These are phyloP conservation scores for Oemleria cerasiformis DNA, from an alignment of 306 rosid species.

Conservation along the genomic window DNA sequence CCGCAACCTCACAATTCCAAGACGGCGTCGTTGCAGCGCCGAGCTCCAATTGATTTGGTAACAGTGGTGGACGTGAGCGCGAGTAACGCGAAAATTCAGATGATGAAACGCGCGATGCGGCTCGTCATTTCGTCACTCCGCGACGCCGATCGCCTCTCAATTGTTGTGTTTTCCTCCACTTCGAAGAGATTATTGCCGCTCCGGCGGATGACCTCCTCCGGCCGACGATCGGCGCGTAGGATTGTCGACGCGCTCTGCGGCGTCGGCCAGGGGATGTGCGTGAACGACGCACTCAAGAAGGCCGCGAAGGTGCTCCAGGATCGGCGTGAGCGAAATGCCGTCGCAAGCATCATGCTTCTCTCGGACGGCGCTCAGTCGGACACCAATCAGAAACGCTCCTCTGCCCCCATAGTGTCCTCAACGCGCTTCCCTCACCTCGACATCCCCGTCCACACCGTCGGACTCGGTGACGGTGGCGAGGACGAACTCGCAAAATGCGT, in stretches of 20 bases:
- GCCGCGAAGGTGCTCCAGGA: conserved; percentile 88
- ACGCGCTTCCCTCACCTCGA: conserved; percentile 52
- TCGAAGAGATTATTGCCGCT: conserved; percentile 77
- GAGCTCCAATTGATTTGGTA: conserved; percentile 77
- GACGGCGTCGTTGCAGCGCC: conserved; percentile 20
- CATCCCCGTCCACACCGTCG: conserved; percentile 65
- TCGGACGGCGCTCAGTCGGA: conserved; percentile 28
- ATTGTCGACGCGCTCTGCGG: conserved; percentile 41
- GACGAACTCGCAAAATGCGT: conserved; percentile 45
- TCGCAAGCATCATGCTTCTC: conserved; percentile 56
- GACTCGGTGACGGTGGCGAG: conserved; percentile 35
- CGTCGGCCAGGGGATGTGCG: conserved; percentile 50
- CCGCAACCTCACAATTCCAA: conserved; percentile 28
- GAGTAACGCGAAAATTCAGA: conserved; percentile 49
- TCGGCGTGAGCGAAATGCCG: conserved; percentile 76
- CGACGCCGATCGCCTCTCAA: conserved; percentile 73
- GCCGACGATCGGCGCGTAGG: conserved; percentile 64
- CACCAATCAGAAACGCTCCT: conserved; percentile 19
- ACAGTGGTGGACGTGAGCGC: conserved; percentile 69
- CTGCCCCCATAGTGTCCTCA: conserved; percentile 32
- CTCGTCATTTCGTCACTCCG: conserved; percentile 57
- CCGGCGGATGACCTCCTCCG: conserved; percentile 57
- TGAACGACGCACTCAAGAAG: conserved; percentile 76
- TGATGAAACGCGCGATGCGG: conserved; percentile 68
- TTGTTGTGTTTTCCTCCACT: conserved; percentile 74